Conservation (phyloP, 1,139 yeast genomes). For the Citeromyces siamensis region DNA sequence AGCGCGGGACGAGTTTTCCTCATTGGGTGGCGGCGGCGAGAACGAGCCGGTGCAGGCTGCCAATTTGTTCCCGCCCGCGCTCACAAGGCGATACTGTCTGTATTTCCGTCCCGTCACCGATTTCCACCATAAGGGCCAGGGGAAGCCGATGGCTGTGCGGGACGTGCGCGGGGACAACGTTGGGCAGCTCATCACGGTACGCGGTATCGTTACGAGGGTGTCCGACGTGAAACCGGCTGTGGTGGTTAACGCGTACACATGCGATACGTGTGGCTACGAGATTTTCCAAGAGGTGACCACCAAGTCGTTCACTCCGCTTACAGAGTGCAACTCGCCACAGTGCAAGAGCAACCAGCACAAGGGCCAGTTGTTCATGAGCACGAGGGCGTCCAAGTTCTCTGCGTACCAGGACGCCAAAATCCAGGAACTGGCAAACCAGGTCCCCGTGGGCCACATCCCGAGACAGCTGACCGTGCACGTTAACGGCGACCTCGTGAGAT, state of each 20-base stretch:
- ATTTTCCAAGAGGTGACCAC: conserved; percentile 90
- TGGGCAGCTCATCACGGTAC: conserved; percentile 79
- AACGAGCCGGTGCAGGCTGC: conserved; percentile 20
- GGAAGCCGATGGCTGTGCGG: conserved; percentile 72
- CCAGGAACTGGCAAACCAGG: conserved; percentile 93
- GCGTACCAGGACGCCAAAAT: conserved; percentile 93
- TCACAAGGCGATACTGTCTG: conserved; percentile 76
- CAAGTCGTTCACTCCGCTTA: conserved; percentile 72
- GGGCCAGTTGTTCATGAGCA: conserved; percentile 86
- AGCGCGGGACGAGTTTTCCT: conserved; percentile 35
- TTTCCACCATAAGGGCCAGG: conserved; percentile 22
- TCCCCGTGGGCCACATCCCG: conserved; percentile 97
- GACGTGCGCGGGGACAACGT: conserved; percentile 75
- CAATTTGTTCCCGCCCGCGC: conserved; percentile 66
- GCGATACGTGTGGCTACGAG: conserved; percentile 96
- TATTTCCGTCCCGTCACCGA: conserved; percentile 73
- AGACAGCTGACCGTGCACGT: conserved; percentile 75
- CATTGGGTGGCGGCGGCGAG: conserved; percentile 18
- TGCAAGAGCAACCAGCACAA: conserved; percentile 71
- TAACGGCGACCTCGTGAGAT: conserved; percentile 81
- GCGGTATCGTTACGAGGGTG: conserved; percentile 93
- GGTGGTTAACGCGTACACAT: conserved; percentile 86
- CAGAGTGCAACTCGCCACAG: conserved; percentile 74
- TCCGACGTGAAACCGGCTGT: conserved; percentile 94
- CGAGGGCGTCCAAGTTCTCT: conserved; percentile 90